Evolutionary conservation across 805 yeast species (phyloP).

Genomic region (Lipomyces chichibuensis): DNA sequence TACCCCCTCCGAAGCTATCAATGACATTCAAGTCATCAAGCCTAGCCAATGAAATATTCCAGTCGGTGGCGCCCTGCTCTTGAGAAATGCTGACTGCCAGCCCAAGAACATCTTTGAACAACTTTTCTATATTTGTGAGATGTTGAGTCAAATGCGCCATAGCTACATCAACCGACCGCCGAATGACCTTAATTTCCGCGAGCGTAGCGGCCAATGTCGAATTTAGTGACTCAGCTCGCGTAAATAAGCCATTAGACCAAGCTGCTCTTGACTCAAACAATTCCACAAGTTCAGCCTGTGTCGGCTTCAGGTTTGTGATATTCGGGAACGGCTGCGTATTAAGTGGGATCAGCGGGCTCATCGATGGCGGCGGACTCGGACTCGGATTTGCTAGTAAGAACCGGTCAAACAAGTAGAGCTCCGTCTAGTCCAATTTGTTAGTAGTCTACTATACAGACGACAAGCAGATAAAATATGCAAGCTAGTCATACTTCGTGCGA

Average conservation of each 20-base stretch:
- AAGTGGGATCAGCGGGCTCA: slow-evolving; percentile 31
- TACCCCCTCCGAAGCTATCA: slow-evolving; percentile 31
- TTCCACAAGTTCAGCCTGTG: slow-evolving; percentile 27
- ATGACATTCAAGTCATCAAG: slow-evolving; percentile 24
- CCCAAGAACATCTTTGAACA: slow-evolving; percentile 37
- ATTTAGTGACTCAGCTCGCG: slow-evolving; percentile 32
- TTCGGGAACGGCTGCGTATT: slow-evolving; percentile 32
- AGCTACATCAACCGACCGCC: slow-evolving; percentile 39
- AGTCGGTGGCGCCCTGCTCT: slow-evolving; percentile 34
- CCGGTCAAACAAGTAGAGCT: slow-evolving; percentile 30
- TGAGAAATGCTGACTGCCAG: slow-evolving; percentile 36
- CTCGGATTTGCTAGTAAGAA: slow-evolving; percentile 29
- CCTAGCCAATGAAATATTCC: slow-evolving; percentile 25
- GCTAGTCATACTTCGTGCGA: slow-evolving; percentile 22
- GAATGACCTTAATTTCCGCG: slow-evolving; percentile 35
- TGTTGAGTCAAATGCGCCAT: slow-evolving; percentile 38
- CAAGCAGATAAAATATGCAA: neutral
- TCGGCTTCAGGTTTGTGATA: slow-evolving; percentile 24
- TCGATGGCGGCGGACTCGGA: slow-evolving; percentile 28
- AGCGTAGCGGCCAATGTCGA: slow-evolving; percentile 19
- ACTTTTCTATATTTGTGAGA: slow-evolving; percentile 33
- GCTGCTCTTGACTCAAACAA: slow-evolving; percentile 29
- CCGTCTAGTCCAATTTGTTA: slow-evolving; percentile 18
- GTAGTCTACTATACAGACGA: neutral
- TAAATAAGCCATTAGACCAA: slow-evolving; percentile 27